Conservation (phyloP, 2,329 filamentous ascomycete species). For the Calonectria montana region DNA sequence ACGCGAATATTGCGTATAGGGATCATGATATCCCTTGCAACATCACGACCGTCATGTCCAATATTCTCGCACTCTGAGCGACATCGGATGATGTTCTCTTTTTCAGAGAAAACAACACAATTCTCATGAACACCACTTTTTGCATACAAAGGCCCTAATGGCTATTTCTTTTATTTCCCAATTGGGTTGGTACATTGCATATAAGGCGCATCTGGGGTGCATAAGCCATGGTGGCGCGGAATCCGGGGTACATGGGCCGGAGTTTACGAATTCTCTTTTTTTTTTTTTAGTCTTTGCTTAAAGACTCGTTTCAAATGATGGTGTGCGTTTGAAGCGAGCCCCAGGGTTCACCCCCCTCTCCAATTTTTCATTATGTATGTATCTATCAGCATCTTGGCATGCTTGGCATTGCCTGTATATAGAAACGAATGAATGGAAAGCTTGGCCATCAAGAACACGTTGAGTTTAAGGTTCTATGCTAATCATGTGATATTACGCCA, state of each 20-base stretch:
- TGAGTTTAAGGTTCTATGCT: neutral
- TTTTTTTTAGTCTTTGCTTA: conserved; percentile 14
- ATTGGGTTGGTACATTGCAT: conserved; percentile 39
- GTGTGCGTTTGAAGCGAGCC: neutral
- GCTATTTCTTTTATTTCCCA: conserved; percentile 23
- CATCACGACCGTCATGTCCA: neutral
- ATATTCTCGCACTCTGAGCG: neutral
- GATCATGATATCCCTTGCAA: neutral
- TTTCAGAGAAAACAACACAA: neutral
- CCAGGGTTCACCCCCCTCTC: neutral
- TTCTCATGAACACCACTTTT: neutral
- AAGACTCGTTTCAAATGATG: neutral
- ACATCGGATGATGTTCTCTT: neutral
- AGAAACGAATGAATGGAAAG: conserved; percentile 10
- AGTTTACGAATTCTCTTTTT: conserved; percentile 30
- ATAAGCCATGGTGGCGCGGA: conserved; percentile 36
- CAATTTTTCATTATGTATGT: conserved; percentile 3
- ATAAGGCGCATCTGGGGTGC: conserved; percentile 40
- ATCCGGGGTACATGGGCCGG: conserved; percentile 39
- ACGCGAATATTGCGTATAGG: neutral
- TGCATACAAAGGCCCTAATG: conserved; percentile 1
- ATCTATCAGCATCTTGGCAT: conserved; percentile 23
- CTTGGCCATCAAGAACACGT: neutral
- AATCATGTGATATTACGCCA: conserved; percentile 9
- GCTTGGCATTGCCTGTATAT: conserved; percentile 25